Base-by-base conservation (phyloP, 2,329 filamentous ascomycete species). In the Harringtonia lauricola region DNA sequence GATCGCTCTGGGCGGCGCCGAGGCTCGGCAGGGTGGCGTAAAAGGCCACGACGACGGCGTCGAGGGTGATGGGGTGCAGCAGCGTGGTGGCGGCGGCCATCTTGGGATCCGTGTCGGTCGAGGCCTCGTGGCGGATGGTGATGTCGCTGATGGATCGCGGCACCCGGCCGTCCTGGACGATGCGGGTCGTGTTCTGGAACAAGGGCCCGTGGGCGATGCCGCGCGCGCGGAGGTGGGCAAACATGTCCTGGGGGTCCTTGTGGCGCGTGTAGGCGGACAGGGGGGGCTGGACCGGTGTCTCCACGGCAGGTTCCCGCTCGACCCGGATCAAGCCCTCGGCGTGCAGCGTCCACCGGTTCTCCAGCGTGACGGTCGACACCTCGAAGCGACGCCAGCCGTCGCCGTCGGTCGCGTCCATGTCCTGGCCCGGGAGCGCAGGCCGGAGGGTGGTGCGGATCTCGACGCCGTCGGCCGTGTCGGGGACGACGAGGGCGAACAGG, bases 151-250 rank as follows among this genome's bases (percentile, higher is more conserved):
- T 29, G 1, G 51, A 50, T 37, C 52, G 47, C 31, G 49, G 47
- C 13, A 37, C 33, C 2, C 47, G 42, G 1, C 47, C 46, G 3
- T 52, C 53, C 24, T 30, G 26, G n/a, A 29, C 26, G 8, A 54
- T 54, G 36, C 29, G 39, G 31, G 45, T 49, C 21, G 54, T 44
- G 44, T 54, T 55, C 26, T 49, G 49, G 48, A 56, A 56, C 17
- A 52, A 45, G 8, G 54, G 54, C 0, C 53, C 53, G 17, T 55
- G 50, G 30, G 37, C 46, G 31, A 55, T 51, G 3, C 53, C 52
- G 1, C 46, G 42, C 1, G 43, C 43, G 2, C 45, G 37, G 22
- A 55, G 14, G n/a, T 31, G 7, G 26, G 38, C 38, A 31, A 39
- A 39, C 38, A 39, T 21, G 34, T 36, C 34, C 14, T 17, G 34